Evolutionary conservation across 192 early-diverging fungal genomes (phyloP), one percentile per base, ranked within the genome.

Genomic region (Backusella mclennaniae): DNA sequence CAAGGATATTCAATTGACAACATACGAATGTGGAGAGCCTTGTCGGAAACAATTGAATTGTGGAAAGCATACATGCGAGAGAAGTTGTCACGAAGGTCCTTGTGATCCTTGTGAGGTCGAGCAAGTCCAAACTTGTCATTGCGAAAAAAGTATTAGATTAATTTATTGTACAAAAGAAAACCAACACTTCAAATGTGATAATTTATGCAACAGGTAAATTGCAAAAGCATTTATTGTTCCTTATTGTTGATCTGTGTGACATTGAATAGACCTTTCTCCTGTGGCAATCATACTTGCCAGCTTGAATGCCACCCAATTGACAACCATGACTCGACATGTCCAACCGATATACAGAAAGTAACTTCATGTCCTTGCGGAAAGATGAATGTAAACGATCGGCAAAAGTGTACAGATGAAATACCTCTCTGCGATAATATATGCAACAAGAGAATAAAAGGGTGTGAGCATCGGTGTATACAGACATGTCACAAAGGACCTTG

Each of bases 41-140:
- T 94, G 93, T 71, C 92, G 85, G 21, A 85, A 92, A 67, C 67
- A 88, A 42, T 79, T 95, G 39, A 88, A 89, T 33, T 95, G 93
- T 68, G 90, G 88, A 12, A 83, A 85, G 53, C 93, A 93, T 86
- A 69, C 75, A 4, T 95, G 94, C 77, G 73, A 85, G 38, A 80
- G 87, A 39, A 52, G 80, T 11, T 95, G 94, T 78, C 94, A 95
- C 74, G 68, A 88, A 9, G 94, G 92, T 29, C 70, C 88, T 2
- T 95, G 94, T 79, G 80, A 83, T 31, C 86, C 90, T 23, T 95
- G 94, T 52, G 66, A 83, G 29, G 80, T 82, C 26, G 56, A 73
- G 26, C 83, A 90, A 56, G 67, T 79, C 14, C 91, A 93, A 84
- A 44, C 56, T 7, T 95, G 94, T 77, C 89, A 89, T 73, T 95